Conservation (phyloP, 1,284 basidiomycete species). For the Lentinula novae-zelandiae region DNA sequence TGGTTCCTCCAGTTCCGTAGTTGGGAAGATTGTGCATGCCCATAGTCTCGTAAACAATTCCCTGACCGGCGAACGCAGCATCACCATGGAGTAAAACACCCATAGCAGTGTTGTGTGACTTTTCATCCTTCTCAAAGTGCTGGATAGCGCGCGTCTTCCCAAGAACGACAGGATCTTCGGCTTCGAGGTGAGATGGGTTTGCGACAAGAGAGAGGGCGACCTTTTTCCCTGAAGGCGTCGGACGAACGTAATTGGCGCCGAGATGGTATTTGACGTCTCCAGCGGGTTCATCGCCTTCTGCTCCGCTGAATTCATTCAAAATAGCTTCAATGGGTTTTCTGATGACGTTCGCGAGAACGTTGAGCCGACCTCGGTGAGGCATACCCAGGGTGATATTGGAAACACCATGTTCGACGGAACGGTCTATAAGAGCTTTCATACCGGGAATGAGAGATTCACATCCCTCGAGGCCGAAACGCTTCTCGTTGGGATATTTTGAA, state of each 20-base stretch:
- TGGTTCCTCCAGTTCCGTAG: conserved; percentile 97
- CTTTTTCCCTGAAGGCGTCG: conserved; percentile 97
- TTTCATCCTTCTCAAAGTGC: conserved; percentile 89
- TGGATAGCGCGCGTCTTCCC: conserved; percentile 98
- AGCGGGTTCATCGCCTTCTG: conserved; percentile 72
- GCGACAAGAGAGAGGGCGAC: conserved; percentile 97
- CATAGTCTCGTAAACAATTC: conserved; percentile 99
- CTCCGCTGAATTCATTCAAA: conserved; percentile 93
- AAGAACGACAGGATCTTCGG: conserved; percentile 95
- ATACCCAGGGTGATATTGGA: conserved; percentile 98
- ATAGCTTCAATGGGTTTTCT: conserved; percentile 98
- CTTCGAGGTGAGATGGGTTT: conserved; percentile 98
- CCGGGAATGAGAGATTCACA: conserved; percentile 98
- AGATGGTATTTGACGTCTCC: conserved; percentile 99
- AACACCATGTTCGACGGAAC: conserved; percentile 94
- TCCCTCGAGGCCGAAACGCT: conserved; percentile 98
- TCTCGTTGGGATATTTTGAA: conserved; percentile 99
- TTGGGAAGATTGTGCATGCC: conserved; percentile 94
- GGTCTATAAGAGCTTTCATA: conserved; percentile 99
- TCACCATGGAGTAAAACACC: conserved; percentile 96
- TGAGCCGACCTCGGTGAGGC: conserved; percentile 98
- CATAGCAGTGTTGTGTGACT: conserved; percentile 80
- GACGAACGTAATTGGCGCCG: conserved; percentile 98
- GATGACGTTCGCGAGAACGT: conserved; percentile 98
- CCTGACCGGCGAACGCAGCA: conserved; percentile 98